phyloP scores from a whole-genome alignment of 495 filamentous ascomycete genomes.

The Hypoxylon cercidicola region DNA sequence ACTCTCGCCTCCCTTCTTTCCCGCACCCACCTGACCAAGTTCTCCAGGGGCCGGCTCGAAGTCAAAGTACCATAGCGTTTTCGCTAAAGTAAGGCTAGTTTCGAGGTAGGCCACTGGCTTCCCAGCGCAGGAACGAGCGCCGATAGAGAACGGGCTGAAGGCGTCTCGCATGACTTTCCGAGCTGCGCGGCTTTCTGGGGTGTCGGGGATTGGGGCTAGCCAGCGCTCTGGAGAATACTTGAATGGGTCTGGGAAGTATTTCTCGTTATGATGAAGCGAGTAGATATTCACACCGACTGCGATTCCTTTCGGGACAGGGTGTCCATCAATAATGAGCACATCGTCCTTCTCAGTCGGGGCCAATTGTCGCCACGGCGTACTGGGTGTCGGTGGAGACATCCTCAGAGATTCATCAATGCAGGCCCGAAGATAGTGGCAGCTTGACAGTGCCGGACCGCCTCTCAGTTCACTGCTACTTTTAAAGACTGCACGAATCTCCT shows the following conservation, averaged over 20 bases:
- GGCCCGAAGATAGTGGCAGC: constrained; percentile 56
- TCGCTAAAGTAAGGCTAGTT: constrained; percentile 50
- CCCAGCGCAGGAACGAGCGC: constrained; percentile 47
- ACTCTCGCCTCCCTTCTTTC: constrained; percentile 17
- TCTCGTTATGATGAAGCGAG: constrained; percentile 51
- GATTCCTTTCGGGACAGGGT: constrained; percentile 23
- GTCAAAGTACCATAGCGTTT: constrained; percentile 54
- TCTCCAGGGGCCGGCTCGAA: constrained; percentile 40
- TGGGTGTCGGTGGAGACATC: no score
- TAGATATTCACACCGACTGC: constrained; percentile 54
- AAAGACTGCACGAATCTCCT: no score
- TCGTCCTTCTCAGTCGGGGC: no score
- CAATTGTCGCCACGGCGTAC: no score
- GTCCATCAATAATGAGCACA: background rate
- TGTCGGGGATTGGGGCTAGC: constrained; percentile 45
- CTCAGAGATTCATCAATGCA: constrained; percentile 70
- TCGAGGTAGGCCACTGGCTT: constrained; percentile 51
- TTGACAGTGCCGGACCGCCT: constrained; percentile 54
- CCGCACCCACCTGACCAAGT: background rate
- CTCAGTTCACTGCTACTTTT: no score
- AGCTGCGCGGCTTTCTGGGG: background rate
- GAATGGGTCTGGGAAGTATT: constrained; percentile 50
- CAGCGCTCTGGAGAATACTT: constrained; percentile 53
- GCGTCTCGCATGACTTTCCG: background rate
- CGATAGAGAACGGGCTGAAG: constrained; percentile 46